phyloP scores from a whole-genome alignment of 2,329 filamentous ascomycete genomes.

The Aspergillus pseudotamarii region DNA sequence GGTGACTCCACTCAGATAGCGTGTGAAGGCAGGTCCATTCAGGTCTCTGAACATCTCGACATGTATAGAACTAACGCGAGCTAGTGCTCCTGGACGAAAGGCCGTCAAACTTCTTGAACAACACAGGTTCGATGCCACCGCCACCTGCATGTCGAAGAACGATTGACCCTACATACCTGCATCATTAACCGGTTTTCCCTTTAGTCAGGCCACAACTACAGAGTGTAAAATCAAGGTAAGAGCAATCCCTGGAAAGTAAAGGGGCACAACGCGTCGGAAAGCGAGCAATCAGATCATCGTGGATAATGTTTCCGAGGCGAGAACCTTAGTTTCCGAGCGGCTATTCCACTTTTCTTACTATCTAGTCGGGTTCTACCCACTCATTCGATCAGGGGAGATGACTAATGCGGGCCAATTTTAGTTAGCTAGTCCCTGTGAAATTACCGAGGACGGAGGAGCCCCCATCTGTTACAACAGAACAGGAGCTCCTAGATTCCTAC shows the following conservation, averaged over 20 bases:
- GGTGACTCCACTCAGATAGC: constrained; percentile 5
- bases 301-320: not conserved
- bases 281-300: not conserved
- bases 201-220: not conserved
- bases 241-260: not conserved
- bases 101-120: not conserved
- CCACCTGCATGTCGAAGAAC: constrained; percentile 2
- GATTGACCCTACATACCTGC: constrained; percentile 1
- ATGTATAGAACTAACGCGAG: constrained; percentile 5
- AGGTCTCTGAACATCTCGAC: not conserved
- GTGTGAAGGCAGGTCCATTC: not conserved
- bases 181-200: not conserved
- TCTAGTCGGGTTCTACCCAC: not conserved
- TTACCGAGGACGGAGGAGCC: not conserved
- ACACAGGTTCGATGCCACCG: not conserved
- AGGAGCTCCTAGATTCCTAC: not conserved
- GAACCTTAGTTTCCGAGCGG: not conserved
- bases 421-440: not conserved
- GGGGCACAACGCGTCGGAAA: not conserved
- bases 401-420: not conserved
- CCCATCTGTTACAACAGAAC: not conserved
- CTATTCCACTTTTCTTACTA: not conserved
- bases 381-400: not conserved
- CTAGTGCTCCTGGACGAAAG: not conserved
- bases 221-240: not conserved